Evolutionary conservation across 1,284 basidiomycete species (phyloP), one percentile per base, ranked within the genome.

Genomic region (Pascua sp.): DNA sequence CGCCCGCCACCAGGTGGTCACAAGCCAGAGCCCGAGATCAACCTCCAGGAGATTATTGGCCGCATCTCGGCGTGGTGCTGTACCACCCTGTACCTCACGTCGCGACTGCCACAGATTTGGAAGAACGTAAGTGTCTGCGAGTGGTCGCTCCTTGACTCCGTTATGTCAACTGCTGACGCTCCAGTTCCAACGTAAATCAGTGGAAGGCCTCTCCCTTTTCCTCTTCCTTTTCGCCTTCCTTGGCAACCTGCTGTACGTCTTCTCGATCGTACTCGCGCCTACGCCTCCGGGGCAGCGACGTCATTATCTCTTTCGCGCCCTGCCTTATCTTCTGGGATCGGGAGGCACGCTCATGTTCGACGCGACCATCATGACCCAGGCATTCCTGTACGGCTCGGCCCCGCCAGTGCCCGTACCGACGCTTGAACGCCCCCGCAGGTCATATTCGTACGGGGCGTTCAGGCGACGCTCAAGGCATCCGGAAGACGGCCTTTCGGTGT

Each of bases 71-170:
- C 94, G 8, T 97, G 93, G 93, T 72, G 87, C 36, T 96, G 93
- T 72, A 91, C 92, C 1, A 90, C 86, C 1, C 79, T 95, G 17
- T 97, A 97, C 76, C 79, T 97, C 32, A 95, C 92, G 7, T 91
- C 89, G 4, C 84, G 93, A 51, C 78, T 96, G 67, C 93, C 93
- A 36, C 93, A 96, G 75, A 95, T 97, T 63, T 96, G 92, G 92
- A 94, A 93, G 77, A 96, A 96, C 68, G 91, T 94, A 71, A 76
- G 90, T 32, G 24, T 32, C 85, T 8, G 24, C 24, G 24, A 32
- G 24, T 32, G 24, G 24, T 7, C 24, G 13, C 56, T 11, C 13
- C 48, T 43, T 40, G 56, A n/a, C 24, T 40, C 46, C 42, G 32
- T 41, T 38, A 53, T 52, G 39, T 46, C 51, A 32, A n/a, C 15